A percentile compares a stretch with the other conserved stretches of the same genome.
Evolutionary conservation across 2,329 filamentous ascomycete species (phyloP).

Genomic region (Fusarium sp.): DNA sequence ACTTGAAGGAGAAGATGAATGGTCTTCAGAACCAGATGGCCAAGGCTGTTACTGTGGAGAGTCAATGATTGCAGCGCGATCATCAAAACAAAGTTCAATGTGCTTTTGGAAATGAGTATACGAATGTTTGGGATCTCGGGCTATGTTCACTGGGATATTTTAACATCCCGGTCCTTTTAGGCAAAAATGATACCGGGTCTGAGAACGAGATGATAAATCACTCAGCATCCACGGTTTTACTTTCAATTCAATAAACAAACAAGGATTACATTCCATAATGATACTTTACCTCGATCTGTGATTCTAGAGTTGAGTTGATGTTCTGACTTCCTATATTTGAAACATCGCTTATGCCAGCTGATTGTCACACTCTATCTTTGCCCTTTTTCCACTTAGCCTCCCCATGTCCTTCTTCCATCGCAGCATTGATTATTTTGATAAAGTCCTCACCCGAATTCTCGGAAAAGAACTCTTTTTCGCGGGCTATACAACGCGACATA

Average conservation of each 20-base stretch:
- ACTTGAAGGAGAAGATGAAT: slow-evolving; percentile 31
- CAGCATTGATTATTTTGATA: background rate
- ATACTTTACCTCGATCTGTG: rapidly evolving
- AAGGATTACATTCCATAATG: slow-evolving; percentile 8
- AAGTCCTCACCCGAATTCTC: background rate
- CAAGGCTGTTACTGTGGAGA: slow-evolving; percentile 27
- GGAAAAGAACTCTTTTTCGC: background rate
- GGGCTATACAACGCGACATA: background rate
- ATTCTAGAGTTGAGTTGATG: rapidly evolving
- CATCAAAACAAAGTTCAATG: background rate
- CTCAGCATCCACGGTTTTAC: slow-evolving; percentile 32
- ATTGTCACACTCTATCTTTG: too few species aligned
- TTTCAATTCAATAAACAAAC: slow-evolving; percentile 18
- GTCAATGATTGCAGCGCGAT: background rate
- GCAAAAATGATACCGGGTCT: slow-evolving; percentile 27
- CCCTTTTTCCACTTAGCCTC: rapidly evolving
- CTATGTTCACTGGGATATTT: background rate
- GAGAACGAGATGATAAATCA: slow-evolving; percentile 36
- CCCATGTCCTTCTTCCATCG: rapidly evolving
- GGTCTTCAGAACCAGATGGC: slow-evolving; percentile 13
- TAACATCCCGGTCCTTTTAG: background rate
- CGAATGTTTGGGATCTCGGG: background rate
- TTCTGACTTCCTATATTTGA: rapidly evolving
- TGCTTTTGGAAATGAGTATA: slow-evolving; percentile 1
- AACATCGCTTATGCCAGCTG: too few species aligned